Percentiles rank a stretch among this genome's conserved stretches.
Conservation (phyloP, 805 yeast genomes). For the Kluyveromyces dobzhanskii region DNA sequence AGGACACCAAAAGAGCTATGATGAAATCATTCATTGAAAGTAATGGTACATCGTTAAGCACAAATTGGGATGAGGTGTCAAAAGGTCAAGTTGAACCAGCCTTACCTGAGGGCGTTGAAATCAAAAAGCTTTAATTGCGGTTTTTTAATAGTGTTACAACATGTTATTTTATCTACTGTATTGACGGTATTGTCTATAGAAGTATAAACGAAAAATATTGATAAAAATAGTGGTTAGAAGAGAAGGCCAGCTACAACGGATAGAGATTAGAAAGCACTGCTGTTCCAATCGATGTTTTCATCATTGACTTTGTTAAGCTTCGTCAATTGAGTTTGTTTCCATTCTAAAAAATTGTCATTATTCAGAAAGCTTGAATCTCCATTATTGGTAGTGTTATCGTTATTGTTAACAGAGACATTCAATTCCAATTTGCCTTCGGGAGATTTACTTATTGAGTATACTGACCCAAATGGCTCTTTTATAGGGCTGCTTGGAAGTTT, state of each 20-base stretch:
- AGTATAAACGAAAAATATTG: no score
- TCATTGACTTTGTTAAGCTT: constrained; percentile 14
- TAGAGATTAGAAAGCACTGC: constrained; percentile 6
- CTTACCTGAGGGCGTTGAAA: constrained; percentile 71
- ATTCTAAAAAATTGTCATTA: constrained; percentile 21
- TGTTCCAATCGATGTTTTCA: constrained; percentile 9
- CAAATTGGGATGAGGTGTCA: constrained; percentile 87
- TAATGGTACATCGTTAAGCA: constrained; percentile 86
- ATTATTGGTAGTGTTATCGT: neutral
- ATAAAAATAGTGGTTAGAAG: no score
- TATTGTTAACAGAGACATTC: constrained; percentile 9
- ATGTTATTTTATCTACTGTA: no score
- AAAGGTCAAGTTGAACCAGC: constrained; percentile 52
- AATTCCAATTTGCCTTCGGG: constrained; percentile 26
- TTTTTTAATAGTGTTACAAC: no score
- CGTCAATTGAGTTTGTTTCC: constrained; percentile 26
- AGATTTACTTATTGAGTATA: constrained; percentile 24
- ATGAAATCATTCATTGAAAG: constrained; percentile 92
- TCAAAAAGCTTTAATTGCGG: constrained; percentile 38
- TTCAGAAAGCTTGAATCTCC: constrained; percentile 28
- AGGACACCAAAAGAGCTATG: constrained; percentile 88
- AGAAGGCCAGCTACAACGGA: no score
- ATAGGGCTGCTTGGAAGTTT: constrained; percentile 20
- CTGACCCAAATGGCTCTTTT: constrained; percentile 23
- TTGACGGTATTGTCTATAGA: no score